Base-by-base conservation (phyloP, 2,329 filamentous ascomycete genomes). In the Hypocrella siamensis region DNA sequence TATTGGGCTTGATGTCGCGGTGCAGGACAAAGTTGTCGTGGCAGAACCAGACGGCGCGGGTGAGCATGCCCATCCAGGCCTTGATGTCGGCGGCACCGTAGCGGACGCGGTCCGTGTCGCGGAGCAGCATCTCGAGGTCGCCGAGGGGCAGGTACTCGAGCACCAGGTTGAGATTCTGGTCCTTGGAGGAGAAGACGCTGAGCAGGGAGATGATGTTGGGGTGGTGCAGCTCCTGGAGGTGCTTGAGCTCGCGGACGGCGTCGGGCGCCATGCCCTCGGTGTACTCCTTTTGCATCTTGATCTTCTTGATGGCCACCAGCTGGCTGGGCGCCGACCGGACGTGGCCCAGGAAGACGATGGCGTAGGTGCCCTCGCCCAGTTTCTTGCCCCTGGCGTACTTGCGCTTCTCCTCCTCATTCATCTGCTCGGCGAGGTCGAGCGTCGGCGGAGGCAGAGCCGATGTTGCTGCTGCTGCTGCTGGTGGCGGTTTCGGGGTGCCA, bases 1-100 rank as follows among this genome's bases (percentile, higher is more conserved):
- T 98, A 70, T 96, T 96, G 30, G 88, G 88, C 59, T 98, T 98
- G 64, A 98, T 96, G 63, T 98, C 90, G 45, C 90, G 82, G 58
- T 98, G 90, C 19, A 98, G 67, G 14, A 98, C 73, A 46, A 79
- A 88, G 53, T 90, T 92, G 51, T 86, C 82, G 56, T 98, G 90
- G 56, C 90, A 96, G 63, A 93, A 98, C 78, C 84, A 93, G 18
- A 96, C 75, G 17, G 81, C 90, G 26, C 88, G 76, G 18, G 71
- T 72, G n/a, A 96, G 69, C 90, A 96, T 96, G 40, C 81, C 82
- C 78, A 94, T 93, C 90, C 90, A 98, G 12, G 85, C 80, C 55
- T 98, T 98, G 54, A 96, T 85, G 54, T 98, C 90, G 14, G 82
- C 80, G 9, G 75, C 72, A 38, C 81, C 81, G 54, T 96, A 96